Base-by-base conservation (phyloP, 2,329 filamentous ascomycete genomes). In the Hymenoscyphus occultus region DNA sequence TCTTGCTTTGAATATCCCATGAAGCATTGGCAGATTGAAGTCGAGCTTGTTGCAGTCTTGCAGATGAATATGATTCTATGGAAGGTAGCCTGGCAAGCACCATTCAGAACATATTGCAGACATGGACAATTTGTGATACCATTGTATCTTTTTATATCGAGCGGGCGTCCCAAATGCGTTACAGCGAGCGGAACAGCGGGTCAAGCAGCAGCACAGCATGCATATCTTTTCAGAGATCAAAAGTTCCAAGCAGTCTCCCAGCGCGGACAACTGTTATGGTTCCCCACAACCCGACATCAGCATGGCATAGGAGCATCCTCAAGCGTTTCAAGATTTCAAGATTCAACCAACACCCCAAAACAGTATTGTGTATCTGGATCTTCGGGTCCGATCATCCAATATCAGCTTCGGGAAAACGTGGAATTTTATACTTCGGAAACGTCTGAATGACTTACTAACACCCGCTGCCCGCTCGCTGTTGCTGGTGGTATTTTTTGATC, bases 391-490 rank as follows among this genome's bases (percentile, higher is more conserved):
- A 35, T 35, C 7, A 54, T 51, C 48, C 19, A 28, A 12, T 13
- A 54, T 14, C 19, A 5, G 28, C 35, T n/a, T 19, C 32, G 56
- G 28, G 12, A 59, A 61, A 22, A 54, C 56, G n/a, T 13, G 40
- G 56, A 32, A 45, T 48, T 32, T n/a, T 32, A 61, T 58, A 60
- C 66, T 28, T 28, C 58, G 42, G 42, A 70, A 3, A 14, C 64
- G 64, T 28, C 67, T 71, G 57, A 65, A 45, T 57, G 32, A 48
- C 56, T 63, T 78, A 79, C 79, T 83, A 79, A 82, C 75, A 74
- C 77, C 81, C 77, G 78, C 82, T 84, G 81, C 84, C 82, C 80
- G 84, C 84, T 87, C 83, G 84, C 83, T 87, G 82, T 79, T 82
- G 79, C 73, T 78, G 80, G 78, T 75, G 63, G 65, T 71, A 66